Conservation (phyloP, 352 stramenopile species). For the Saprolegnia parasitica region DNA sequence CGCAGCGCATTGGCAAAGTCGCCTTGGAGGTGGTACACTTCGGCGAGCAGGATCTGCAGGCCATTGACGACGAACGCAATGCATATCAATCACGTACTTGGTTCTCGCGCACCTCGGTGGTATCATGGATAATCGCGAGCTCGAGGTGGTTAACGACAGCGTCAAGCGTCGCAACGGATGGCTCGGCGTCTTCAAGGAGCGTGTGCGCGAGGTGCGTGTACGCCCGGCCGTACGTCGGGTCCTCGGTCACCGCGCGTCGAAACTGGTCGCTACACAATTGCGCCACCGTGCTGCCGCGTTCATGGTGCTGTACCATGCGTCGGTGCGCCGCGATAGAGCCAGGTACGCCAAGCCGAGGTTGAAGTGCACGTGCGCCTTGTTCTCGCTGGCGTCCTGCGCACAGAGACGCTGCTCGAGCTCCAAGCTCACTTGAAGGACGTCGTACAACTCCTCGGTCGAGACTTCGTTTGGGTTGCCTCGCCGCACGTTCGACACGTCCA, state of each 20-base stretch:
- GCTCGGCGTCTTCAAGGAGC: not conserved
- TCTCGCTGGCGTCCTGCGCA: not conserved
- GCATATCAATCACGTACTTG: not conserved
- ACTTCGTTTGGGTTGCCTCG: slow-evolving; percentile 2
- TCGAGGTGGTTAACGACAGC: slow-evolving; percentile 21
- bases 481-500: slow-evolving; percentile 8
- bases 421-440: slow-evolving; percentile 1
- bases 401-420: not conserved
- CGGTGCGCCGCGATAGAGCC: not conserved
- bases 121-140: slow-evolving; percentile 13
- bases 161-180: not conserved
- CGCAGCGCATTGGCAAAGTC: slow-evolving; percentile 6
- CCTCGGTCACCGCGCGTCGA: not conserved
- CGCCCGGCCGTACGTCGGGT: slow-evolving; percentile 23
- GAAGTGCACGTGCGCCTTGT: slow-evolving; percentile 15
- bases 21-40: slow-evolving; percentile 21
- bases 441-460: not conserved
- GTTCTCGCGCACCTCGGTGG: slow-evolving; percentile 24
- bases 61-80: not conserved
- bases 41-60: slow-evolving; percentile 22
- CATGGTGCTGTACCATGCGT: slow-evolving; percentile 2
- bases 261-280: slow-evolving; percentile 11
- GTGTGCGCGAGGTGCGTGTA: slow-evolving; percentile 24
- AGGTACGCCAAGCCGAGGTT: slow-evolving; percentile 7
- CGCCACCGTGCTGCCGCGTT: not conserved